Conservation (phyloP, 192 early-diverging fungal genomes). For the Geranomyces michiganensis region DNA sequence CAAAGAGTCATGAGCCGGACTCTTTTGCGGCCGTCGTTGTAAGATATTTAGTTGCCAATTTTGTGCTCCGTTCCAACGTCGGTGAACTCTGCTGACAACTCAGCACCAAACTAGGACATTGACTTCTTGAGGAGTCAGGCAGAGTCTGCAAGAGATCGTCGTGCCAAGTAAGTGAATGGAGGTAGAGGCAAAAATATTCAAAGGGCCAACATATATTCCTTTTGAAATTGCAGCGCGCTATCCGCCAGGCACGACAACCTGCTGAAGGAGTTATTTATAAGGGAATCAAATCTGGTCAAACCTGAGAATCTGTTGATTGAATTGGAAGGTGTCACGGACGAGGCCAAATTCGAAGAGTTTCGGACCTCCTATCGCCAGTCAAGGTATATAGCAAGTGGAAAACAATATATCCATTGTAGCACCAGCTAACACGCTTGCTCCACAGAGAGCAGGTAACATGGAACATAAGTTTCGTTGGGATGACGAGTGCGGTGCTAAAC, state of each 20-base stretch:
- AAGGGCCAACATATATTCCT: neutral
- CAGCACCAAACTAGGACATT: neutral
- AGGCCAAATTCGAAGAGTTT: conserved; percentile 19
- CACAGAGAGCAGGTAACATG: conserved; percentile 6
- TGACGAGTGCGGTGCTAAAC: too few species aligned
- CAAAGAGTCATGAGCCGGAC: neutral
- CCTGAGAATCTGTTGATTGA: neutral
- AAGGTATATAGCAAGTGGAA: neutral
- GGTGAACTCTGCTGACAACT: neutral
- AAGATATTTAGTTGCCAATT: neutral
- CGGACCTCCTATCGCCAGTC: neutral
- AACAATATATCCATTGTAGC: neutral
- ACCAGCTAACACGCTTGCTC: neutral
- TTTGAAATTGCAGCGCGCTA: neutral
- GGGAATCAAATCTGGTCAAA: conserved; percentile 15
- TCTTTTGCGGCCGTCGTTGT: neutral
- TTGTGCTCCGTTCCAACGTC: neutral
- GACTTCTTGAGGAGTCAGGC: neutral
- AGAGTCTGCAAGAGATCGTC: neutral
- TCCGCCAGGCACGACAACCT: conserved; percentile 8
- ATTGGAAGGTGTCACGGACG: conserved; percentile 1
- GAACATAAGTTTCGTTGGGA: neutral
- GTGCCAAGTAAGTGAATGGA: neutral
- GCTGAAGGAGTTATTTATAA: conserved; percentile 22
- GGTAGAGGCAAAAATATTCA: neutral